Evolutionary conservation across 495 filamentous ascomycete species (phyloP), one percentile per base, ranked within the genome.

Genomic region (Aspergillus sparsus): DNA sequence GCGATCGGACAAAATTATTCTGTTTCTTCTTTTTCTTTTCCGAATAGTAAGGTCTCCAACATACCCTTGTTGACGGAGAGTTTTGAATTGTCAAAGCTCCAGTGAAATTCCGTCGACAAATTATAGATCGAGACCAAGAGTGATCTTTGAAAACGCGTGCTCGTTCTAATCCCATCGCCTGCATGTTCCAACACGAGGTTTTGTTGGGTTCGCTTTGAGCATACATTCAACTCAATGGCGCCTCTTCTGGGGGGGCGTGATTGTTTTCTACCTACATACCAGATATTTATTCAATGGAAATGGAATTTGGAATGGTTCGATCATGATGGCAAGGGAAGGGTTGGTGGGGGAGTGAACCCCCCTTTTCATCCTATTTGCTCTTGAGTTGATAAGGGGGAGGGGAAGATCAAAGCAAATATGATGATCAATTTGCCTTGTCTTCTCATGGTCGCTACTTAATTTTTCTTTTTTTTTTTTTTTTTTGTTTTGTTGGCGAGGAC

Each of bases 131-230:
- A 74, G 77, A 80, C 77, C 76, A 65, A 80, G 77, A 80, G 47
- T 52, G 68, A 79, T 59, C 5, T 21, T 21, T 33, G 36, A 37
- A 15, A 61, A 35, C 16, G 53, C 41, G 64, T 71, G 77, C 76
- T 79, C 74, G 72, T 80, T 75, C 74, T 77, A 80, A 80, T 80
- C 77, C 76, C 69, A 71, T 68, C 71, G 62, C 68, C 68, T 75
- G 68, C 65, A 54, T 64, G 34, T 62, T 44, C 55, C 16, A 46
- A 57, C 21, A 27, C 65, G 73, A 68, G 74, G 70, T 68, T 61
- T 13, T 54, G 67, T 67, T 67, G 73, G 77, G 77, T 80, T 80
- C 77, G 77, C 77, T 80, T 79, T 74, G 75, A 80, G 77, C 75
- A 70, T 60, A 80, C 74, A 78, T 57, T 37, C 60, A 50, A 58